Conservation (phyloP, 371 early-diverging fungal species). For the Syncephalastrum contaminatum region DNA sequence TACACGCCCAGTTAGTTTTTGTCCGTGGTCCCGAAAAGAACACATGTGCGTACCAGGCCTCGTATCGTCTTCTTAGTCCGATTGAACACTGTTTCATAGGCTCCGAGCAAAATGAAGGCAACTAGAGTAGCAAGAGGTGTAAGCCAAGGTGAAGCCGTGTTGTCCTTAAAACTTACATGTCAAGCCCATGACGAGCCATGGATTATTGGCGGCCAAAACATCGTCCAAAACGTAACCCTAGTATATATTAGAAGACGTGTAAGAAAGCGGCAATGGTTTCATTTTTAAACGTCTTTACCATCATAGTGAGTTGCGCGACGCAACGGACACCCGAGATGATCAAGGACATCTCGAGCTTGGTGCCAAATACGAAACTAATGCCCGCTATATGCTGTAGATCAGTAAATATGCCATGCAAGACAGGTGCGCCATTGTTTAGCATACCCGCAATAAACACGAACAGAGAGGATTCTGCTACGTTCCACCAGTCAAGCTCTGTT, state of each 20-base stretch:
- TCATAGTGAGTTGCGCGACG: conserved; percentile 43
- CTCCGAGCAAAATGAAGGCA: conserved; percentile 33
- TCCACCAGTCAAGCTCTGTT: conserved; percentile 33
- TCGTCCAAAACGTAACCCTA: conserved; percentile 46
- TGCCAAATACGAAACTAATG: conserved; percentile 35
- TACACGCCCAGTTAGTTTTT: too few species aligned
- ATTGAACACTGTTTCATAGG: conserved; percentile 45
- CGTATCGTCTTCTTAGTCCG: conserved; percentile 41
- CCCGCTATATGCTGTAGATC: conserved; percentile 17
- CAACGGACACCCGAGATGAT: conserved; percentile 42
- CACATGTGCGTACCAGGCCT: conserved; percentile 30
- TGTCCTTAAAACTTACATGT: conserved; percentile 23
- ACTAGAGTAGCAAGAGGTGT: conserved; percentile 18
- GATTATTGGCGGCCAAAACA: conserved; percentile 35
- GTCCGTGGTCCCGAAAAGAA: not conserved
- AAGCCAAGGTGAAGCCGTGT: not conserved
- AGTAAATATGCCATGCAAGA: too few species aligned
- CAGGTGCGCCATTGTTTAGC: too few species aligned
- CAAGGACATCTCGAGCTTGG: conserved; percentile 36
- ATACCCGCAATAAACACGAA: conserved; percentile 43
- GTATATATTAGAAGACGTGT: not conserved
- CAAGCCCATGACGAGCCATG: conserved; percentile 32
- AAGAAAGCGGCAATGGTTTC: too few species aligned
- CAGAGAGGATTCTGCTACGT: conserved; percentile 36
- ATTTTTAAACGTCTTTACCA: conserved; percentile 21